phyloP scores from a whole-genome alignment of 495 filamentous ascomycete species.

The Pyrenopolyporus hunteri region DNA sequence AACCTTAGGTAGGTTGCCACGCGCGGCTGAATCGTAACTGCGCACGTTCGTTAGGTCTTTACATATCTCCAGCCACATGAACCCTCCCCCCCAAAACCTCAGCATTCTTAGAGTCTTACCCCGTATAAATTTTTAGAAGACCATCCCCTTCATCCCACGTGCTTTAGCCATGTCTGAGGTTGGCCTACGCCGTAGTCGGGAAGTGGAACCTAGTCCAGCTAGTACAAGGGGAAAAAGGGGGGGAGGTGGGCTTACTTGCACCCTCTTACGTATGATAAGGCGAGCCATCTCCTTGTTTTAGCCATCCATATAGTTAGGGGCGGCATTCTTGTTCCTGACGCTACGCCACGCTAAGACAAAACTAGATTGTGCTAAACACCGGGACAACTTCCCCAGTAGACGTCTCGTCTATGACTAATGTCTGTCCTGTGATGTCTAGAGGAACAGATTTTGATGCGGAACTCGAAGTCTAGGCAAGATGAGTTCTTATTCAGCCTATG shows the following conservation, averaged over 20 bases:
- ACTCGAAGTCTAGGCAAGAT: background rate
- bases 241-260: background rate
- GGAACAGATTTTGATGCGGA: slow-evolving; percentile 6
- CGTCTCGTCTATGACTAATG: slow-evolving; percentile 11
- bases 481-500: background rate
- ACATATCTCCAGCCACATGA: slow-evolving; percentile 4
- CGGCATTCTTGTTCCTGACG: slow-evolving; percentile 9
- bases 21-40: slow-evolving; percentile 5
- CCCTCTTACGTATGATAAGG: background rate
- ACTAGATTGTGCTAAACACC: background rate
- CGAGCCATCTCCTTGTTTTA: background rate
- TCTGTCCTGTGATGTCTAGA: background rate
- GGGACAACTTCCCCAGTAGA: background rate
- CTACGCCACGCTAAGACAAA: background rate
- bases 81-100: background rate
- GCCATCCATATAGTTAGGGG: background rate
- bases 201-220: background rate
- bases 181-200: background rate
- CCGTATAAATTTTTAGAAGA: background rate
- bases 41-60: background rate
- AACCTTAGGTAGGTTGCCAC: background rate
- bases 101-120: slow-evolving; percentile 4
- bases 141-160: background rate
- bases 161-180: background rate
- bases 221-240: background rate